A percentile compares a stretch with the other conserved stretches of the same genome.
Evolutionary conservation across 164 flowering plant species (phyloP).

Genomic region (Nelumbo lutea): DNA sequence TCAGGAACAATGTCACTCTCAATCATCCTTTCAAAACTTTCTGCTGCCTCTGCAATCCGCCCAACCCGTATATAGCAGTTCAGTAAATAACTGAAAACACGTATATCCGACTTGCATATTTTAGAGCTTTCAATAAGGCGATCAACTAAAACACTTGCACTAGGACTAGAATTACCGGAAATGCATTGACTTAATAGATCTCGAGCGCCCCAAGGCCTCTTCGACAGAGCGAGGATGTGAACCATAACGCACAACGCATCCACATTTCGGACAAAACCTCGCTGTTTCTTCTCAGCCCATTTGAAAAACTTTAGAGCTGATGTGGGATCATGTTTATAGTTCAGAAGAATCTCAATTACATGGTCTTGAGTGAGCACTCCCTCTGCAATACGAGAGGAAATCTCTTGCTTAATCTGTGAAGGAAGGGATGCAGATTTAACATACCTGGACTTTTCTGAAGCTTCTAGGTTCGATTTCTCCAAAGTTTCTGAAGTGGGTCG

Average conservation of each 20-base stretch:
- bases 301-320: constrained; percentile 39
- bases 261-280: constrained; percentile 26
- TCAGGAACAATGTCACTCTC: constrained; percentile 27
- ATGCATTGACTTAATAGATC: constrained; percentile 26
- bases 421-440: too few relatives aligned
- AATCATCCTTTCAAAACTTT: constrained; percentile 39
- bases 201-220: constrained; percentile 8
- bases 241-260: constrained; percentile 47
- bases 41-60: constrained; percentile 39
- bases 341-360: constrained; percentile 32
- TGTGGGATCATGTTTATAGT: constrained; percentile 27
- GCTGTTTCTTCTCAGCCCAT: constrained; percentile 18
- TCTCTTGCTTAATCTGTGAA: constrained; percentile 7
- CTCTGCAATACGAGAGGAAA: background rate
- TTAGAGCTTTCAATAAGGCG: constrained; percentile 28
- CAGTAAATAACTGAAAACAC: constrained; percentile 42
- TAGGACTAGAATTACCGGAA: constrained; percentile 21
- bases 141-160: constrained; percentile 24
- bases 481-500: background rate
- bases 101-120: constrained; percentile 29
- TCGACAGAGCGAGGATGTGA: constrained; percentile 37
- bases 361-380: background rate
- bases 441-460: constrained; percentile 8
- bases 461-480: too few relatives aligned
- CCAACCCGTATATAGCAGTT: constrained; percentile 34